These are phyloP conservation scores for Penicillium sp. DNA, from an alignment of 2,329 filamentous ascomycete genomes.

Conservation along the genomic window DNA sequence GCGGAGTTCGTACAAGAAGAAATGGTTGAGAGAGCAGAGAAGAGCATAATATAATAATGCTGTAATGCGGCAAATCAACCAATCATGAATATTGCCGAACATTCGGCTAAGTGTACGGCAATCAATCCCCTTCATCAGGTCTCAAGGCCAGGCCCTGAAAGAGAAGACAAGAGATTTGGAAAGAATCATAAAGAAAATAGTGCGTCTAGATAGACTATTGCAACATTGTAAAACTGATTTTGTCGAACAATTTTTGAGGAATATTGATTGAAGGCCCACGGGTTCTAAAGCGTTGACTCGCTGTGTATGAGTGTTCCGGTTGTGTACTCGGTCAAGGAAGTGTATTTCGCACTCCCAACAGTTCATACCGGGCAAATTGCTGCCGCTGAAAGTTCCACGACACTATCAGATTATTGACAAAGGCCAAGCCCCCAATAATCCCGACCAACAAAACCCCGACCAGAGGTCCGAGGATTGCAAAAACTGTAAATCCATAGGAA, in stretches of 20 bases:
- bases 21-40: not conserved
- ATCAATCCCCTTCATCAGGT: too few species aligned
- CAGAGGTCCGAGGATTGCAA: constrained; percentile 45
- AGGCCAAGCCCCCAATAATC: not conserved
- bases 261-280: not conserved
- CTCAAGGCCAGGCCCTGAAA: too few species aligned
- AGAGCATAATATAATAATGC: not conserved
- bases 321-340: not conserved
- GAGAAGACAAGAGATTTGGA: too few species aligned
- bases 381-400: not conserved
- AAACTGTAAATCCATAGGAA: constrained; percentile 49
- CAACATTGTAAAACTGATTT: too few species aligned
- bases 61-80: not conserved
- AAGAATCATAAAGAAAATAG: too few species aligned
- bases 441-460: not conserved
- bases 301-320: not conserved
- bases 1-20: not conserved
- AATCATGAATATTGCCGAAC: not conserved
- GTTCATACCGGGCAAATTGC: not conserved
- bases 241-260: too few species aligned
- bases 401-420: not conserved
- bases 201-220: too few species aligned
- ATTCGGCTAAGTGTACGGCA: not conserved
- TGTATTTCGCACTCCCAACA: not conserved
- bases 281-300: not conserved